Conservation (phyloP, 2,329 filamentous ascomycete genomes). For the Hortaea sp. region DNA sequence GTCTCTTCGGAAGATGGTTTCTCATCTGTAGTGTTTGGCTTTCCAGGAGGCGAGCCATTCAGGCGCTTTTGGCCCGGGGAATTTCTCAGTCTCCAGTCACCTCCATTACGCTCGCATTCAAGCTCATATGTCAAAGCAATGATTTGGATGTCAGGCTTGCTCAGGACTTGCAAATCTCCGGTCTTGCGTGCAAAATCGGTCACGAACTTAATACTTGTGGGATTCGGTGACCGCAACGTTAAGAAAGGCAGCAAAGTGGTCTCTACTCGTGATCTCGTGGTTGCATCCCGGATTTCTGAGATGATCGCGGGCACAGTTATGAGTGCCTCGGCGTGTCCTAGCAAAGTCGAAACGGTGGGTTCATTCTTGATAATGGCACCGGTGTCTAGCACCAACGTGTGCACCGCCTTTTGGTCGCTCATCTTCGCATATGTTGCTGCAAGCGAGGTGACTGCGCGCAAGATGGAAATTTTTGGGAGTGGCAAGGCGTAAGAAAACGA, state of each 20-base stretch:
- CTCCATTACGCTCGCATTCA: constrained; percentile 84
- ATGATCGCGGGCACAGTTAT: constrained; percentile 80
- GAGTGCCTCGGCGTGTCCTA: constrained; percentile 65
- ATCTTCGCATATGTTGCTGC: constrained; percentile 9
- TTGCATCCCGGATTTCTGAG: constrained; percentile 75
- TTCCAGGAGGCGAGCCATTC: constrained; percentile 56
- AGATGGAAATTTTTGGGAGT: not conserved
- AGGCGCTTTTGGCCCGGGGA: constrained; percentile 68
- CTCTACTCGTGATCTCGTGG: constrained; percentile 70
- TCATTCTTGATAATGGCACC: constrained; percentile 92
- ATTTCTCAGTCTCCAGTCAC: constrained; percentile 73
- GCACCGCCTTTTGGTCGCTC: constrained; percentile 53
- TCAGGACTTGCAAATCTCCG: constrained; percentile 80
- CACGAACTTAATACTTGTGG: constrained; percentile 69
- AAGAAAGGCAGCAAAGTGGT: constrained; percentile 80
- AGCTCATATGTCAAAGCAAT: constrained; percentile 86
- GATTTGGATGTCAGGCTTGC: constrained; percentile 78
- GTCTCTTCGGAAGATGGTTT: not conserved
- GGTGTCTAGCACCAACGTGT: constrained; percentile 80
- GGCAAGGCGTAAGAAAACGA: not conserved
- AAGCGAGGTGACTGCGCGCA: not conserved
- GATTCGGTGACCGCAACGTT: constrained; percentile 61
- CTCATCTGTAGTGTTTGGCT: constrained; percentile 5
- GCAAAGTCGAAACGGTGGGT: constrained; percentile 69
- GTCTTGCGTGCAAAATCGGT: constrained; percentile 80